Percentiles rank a stretch among this genome's conserved stretches.
These are phyloP conservation scores for Klebsormidium nitens DNA, from an alignment of 139 green algal genomes.

Conservation along the genomic window DNA sequence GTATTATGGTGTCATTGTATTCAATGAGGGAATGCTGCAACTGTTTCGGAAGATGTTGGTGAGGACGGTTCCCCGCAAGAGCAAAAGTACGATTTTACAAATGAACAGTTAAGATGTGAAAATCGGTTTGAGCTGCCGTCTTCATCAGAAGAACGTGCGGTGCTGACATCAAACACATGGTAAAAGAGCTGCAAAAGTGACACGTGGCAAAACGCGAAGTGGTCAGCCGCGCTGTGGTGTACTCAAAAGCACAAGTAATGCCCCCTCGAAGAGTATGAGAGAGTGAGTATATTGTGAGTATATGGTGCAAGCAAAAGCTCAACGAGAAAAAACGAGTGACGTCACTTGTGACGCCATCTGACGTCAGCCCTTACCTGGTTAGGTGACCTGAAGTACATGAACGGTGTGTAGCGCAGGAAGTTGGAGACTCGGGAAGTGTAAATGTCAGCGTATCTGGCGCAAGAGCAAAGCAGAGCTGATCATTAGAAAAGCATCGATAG, in stretches of 20 bases:
- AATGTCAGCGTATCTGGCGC: slow-evolving; percentile 63
- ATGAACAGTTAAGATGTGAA: too few relatives aligned
- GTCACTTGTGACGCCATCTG: background rate
- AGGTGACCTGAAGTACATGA: slow-evolving; percentile 68
- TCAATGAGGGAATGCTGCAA: background rate
- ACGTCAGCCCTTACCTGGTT: slow-evolving; percentile 34
- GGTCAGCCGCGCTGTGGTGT: background rate
- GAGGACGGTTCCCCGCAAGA: background rate
- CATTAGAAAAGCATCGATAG: background rate
- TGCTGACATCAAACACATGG: too few relatives aligned
- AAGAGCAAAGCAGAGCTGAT: background rate
- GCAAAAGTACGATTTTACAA: background rate
- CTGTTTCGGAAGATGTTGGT: background rate
- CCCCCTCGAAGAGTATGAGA: background rate
- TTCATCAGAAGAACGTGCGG: too few relatives aligned
- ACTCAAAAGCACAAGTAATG: background rate
- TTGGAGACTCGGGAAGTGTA: slow-evolving; percentile 88
- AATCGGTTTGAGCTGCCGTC: too few relatives aligned
- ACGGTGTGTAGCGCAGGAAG: slow-evolving; percentile 90
- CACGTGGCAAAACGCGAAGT: background rate
- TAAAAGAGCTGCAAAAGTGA: too few relatives aligned
- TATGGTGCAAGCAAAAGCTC: background rate
- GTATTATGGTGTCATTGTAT: background rate
- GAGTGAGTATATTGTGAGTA: background rate
- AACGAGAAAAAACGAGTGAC: background rate